Evolutionary conservation across 2,329 filamentous ascomycete species (phyloP).

Genomic region (Ophiostoma ips): DNA sequence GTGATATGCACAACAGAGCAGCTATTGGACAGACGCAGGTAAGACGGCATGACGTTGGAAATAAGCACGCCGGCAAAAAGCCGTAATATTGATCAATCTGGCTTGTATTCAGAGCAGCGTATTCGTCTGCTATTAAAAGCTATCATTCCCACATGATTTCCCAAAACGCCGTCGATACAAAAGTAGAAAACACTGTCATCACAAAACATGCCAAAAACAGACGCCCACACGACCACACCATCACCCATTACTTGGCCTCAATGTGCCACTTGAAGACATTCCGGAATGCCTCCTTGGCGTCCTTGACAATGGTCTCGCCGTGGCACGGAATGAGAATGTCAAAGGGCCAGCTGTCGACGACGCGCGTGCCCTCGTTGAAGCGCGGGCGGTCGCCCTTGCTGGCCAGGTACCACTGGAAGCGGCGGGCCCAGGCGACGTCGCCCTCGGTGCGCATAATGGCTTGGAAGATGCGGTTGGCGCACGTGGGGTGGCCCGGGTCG

Average conservation of each 20-base stretch:
- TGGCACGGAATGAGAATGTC: slow-evolving; percentile 80
- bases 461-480: slow-evolving; percentile 30
- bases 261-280: slow-evolving; percentile 79
- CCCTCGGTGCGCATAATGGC: slow-evolving; percentile 48
- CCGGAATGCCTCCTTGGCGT: slow-evolving; percentile 60
- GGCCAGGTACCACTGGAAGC: slow-evolving; percentile 67
- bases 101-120: too few relatives aligned
- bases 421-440: slow-evolving; percentile 58
- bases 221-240: background rate
- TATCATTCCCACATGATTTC: too few relatives aligned
- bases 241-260: background rate
- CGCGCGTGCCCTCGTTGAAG: slow-evolving; percentile 54
- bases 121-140: too few relatives aligned
- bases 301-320: slow-evolving; percentile 68
- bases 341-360: slow-evolving; percentile 73
- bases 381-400: slow-evolving; percentile 45
- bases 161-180: too few relatives aligned
- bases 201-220: background rate
- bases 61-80: too few relatives aligned
- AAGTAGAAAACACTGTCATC: background rate
- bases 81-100: too few relatives aligned
- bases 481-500: slow-evolving; percentile 28
- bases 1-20: too few relatives aligned
- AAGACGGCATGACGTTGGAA: too few relatives aligned
- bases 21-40: too few relatives aligned